A percentile compares a stretch with the other conserved stretches of the same genome.
Conservation (phyloP, 2,329 filamentous ascomycete species). For the Pseudocercospora pini-densiflorae region DNA sequence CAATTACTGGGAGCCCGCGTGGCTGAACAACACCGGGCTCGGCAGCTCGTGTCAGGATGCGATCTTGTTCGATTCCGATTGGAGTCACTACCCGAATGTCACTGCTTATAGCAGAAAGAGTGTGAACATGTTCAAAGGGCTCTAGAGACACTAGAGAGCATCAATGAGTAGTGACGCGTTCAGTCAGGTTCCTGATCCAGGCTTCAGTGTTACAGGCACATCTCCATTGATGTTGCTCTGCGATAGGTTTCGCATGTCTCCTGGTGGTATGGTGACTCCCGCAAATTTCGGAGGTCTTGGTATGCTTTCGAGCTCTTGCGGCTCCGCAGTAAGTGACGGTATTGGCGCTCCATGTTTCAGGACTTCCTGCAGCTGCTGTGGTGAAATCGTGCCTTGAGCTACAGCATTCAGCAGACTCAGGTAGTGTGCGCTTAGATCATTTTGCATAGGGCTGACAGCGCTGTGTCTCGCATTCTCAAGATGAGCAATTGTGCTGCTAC, state of each 20-base stretch:
- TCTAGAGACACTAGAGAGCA: slow-evolving; percentile 4
- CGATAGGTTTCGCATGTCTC: slow-evolving; percentile 11
- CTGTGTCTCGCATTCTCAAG: neutral
- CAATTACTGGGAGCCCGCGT: slow-evolving; percentile 40
- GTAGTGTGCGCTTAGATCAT: slow-evolving; percentile 16
- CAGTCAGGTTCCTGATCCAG: neutral
- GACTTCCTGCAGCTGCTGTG: slow-evolving; percentile 22
- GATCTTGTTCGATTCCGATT: slow-evolving; percentile 38
- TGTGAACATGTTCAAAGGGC: slow-evolving; percentile 34
- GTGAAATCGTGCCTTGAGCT: slow-evolving; percentile 21
- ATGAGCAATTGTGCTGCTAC: neutral
- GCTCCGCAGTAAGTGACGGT: slow-evolving; percentile 14
- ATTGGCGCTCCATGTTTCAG: slow-evolving; percentile 6
- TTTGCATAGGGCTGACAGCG: neutral
- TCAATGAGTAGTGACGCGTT: neutral
- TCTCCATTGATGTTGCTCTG: neutral
- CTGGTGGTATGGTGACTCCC: slow-evolving; percentile 14
- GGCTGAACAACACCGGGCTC: slow-evolving; percentile 40
- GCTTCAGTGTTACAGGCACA: neutral
- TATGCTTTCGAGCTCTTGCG: slow-evolving; percentile 18
- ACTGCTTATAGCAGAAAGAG: slow-evolving; percentile 33
- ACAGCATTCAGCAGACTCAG: slow-evolving; percentile 23
- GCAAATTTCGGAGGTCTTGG: slow-evolving; percentile 17
- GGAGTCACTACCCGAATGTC: slow-evolving; percentile 35
- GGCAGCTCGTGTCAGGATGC: slow-evolving; percentile 37